Percentiles rank a stretch among this genome's conserved stretches.
Conservation (phyloP, 2,329 filamentous ascomycete genomes). For the Fusarium praegraminearum region DNA sequence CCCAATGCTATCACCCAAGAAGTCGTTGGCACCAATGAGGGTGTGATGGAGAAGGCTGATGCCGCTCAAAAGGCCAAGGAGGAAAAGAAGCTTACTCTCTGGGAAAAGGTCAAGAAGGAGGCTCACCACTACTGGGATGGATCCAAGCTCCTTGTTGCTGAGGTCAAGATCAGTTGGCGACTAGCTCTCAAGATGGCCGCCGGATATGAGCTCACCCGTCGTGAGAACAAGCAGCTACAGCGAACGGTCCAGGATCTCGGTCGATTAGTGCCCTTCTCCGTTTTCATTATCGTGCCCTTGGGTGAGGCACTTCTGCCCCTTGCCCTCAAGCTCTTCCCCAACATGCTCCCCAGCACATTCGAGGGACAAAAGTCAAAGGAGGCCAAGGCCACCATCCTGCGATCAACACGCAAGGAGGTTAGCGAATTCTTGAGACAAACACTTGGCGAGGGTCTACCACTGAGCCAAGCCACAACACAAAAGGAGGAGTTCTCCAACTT, state of each 20-base stretch:
- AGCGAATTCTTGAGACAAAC: conserved; percentile 90
- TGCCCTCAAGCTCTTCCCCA: conserved; percentile 94
- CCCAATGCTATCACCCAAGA: conserved; percentile 55
- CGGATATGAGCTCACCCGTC: conserved; percentile 93
- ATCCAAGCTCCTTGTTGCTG: conserved; percentile 91
- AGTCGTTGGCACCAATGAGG: conserved; percentile 66
- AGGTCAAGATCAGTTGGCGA: conserved; percentile 91
- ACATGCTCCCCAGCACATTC: conserved; percentile 96
- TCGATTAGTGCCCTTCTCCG: conserved; percentile 92
- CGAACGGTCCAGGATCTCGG: conserved; percentile 94
- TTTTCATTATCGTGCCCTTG: conserved; percentile 97
- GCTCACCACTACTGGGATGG: conserved; percentile 97
- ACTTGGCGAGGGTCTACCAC: conserved; percentile 87
- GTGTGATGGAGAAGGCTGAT: conserved; percentile 70
- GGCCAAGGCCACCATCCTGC: conserved; percentile 82
- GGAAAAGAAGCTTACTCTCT: conserved; percentile 86
- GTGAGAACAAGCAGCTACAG: conserved; percentile 92
- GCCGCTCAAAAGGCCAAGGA: conserved; percentile 69
- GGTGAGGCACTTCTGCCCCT: conserved; percentile 92
- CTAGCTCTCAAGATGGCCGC: conserved; percentile 97
- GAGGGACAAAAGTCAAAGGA: conserved; percentile 93
- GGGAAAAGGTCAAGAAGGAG: conserved; percentile 96
- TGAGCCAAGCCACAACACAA: conserved; percentile 85
- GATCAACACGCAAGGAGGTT: conserved; percentile 92
- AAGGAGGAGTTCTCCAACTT: conserved; percentile 96